Base-by-base conservation (phyloP, 2,329 filamentous ascomycete species). In the Venturia nashicola region DNA sequence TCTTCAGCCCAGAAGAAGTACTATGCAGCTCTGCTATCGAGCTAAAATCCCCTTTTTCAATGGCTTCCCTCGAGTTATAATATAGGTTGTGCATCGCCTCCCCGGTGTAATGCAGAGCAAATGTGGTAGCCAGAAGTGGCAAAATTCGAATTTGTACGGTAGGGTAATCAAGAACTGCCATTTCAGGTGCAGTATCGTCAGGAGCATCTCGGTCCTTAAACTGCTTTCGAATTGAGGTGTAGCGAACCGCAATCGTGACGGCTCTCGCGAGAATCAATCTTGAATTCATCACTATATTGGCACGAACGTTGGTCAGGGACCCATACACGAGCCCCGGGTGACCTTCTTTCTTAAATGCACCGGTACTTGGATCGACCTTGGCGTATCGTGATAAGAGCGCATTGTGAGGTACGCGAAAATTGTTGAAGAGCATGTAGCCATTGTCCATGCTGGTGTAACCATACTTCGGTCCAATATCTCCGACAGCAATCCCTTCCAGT, bases 391-490 rank as follows among this genome's bases (percentile, higher is more conserved):
- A 77, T 9, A 82, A 71, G 73, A 82, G 76, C 16, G 79, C 79
- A 44, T 75, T 77, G 69, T 79, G 77, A 14, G 79, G 77, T 5
- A 82, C 71, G 39, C 76, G 72, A 67, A 76, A 74, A 51, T 79
- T 72, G 65, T 81, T 71, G 70, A 82, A 82, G 5, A 82, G 74
- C 77, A 81, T 79, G 69, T 82, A 82, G 0, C 77, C 79, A 64
- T 82, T 82, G 65, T 82, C 78, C 79, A 80, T 80, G 3, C 75
- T 75, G 27, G 78, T 75, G 66, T 82, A 82, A 6, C 79, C 80
- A 68, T 82, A 81, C 65, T 82, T 82, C n/a, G 79, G 78, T 2
- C 80, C 80, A 67, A 82, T 81, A 65, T 82, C 80, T n/a, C 79
- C 79, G 18, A 82, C 77, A 2, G 78, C 75, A 62, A 82, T 79